Evolutionary conservation across 2,329 filamentous ascomycete species (phyloP).

Genomic region (Metarhizium rileyi): DNA sequence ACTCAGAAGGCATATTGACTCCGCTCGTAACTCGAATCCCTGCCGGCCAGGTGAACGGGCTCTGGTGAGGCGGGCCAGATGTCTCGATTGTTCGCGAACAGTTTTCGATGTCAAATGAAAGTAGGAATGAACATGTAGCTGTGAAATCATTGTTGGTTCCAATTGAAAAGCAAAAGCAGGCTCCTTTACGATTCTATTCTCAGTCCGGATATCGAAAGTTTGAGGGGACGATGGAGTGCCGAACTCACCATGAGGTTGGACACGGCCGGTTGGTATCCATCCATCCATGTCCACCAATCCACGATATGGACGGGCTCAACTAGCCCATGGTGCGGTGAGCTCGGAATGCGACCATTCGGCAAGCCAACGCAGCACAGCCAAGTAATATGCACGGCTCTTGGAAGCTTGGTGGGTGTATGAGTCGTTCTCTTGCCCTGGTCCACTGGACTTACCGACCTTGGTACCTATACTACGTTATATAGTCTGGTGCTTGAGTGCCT

Average conservation of each 20-base stretch:
- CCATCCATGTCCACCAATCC: background rate
- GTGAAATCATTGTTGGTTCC: background rate
- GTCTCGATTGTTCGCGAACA: constrained; percentile 10
- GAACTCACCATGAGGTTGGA: background rate
- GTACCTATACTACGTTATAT: too few relatives aligned
- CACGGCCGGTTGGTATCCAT: background rate
- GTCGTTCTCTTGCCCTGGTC: background rate
- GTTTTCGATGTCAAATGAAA: background rate
- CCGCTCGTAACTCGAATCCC: constrained; percentile 13
- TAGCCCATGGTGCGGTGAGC: constrained; percentile 7
- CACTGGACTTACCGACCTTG: background rate
- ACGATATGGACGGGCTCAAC: background rate
- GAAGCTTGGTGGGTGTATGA: background rate
- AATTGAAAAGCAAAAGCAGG: background rate
- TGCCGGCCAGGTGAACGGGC: constrained; percentile 12
- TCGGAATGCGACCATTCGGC: constrained; percentile 7
- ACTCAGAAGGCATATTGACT: constrained; percentile 3
- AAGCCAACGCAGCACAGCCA: constrained; percentile 3
- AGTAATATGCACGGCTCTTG: background rate
- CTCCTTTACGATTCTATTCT: background rate
- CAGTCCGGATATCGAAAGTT: background rate
- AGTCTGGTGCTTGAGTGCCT: too few relatives aligned
- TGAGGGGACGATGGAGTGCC: background rate
- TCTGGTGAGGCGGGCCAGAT: constrained; percentile 5
- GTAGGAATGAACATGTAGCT: background rate